Evolutionary conservation across 169 alveolate species (phyloP).

Genomic region (Blepharisma undulans): DNA sequence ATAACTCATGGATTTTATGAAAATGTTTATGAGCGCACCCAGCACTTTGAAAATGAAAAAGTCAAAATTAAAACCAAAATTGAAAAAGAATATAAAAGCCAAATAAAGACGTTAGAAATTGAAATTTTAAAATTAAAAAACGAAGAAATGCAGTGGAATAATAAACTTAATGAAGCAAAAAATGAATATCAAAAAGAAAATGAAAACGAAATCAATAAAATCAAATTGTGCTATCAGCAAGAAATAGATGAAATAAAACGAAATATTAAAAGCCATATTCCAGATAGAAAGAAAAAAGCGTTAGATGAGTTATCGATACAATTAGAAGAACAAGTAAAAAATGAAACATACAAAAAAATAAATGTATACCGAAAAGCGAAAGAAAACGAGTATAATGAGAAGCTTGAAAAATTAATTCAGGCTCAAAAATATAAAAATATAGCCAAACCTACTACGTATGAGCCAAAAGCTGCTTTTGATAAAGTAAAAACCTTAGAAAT

Average conservation of each 20-base stretch:
- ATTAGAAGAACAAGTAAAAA: neutral
- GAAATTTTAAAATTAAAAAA: neutral
- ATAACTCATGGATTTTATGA: neutral
- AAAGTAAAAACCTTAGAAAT: neutral
- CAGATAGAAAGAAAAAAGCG: neutral
- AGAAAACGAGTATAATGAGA: neutral
- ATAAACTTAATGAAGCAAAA: neutral
- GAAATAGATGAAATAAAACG: neutral
- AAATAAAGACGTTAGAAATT: neutral
- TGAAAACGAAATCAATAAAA: neutral
- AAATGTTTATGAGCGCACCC: neutral
- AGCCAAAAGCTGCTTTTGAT: neutral
- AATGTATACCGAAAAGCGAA: neutral
- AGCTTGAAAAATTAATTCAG: neutral
- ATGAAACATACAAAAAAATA: neutral
- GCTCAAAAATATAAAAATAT: neutral
- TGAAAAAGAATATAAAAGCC: neutral
- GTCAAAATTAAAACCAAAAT: too few relatives aligned
- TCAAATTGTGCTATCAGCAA: neutral
- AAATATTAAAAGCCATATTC: neutral
- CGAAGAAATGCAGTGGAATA: neutral
- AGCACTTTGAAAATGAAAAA: neutral
- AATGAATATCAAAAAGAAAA: neutral
- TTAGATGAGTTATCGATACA: neutral
- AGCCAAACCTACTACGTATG: neutral